Evolutionary conservation across 441 rosid genomes (phyloP).

Genomic region (Viola pubescens): DNA sequence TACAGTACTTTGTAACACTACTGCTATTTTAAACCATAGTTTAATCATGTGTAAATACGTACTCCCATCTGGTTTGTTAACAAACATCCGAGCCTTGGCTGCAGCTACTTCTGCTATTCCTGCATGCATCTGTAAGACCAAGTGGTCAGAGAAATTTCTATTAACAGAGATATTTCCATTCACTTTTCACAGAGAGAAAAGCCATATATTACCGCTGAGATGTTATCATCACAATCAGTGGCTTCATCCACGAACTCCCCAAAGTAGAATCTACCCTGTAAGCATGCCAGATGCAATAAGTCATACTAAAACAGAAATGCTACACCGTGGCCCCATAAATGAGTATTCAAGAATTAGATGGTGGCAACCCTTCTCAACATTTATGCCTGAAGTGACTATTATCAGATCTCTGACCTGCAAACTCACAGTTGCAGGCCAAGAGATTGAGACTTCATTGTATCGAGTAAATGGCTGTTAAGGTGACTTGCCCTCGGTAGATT

Average conservation of each 20-base stretch:
- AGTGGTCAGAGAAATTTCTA: constrained; percentile 16
- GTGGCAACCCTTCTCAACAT: not conserved
- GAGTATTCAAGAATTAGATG: no score
- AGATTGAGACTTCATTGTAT: no score
- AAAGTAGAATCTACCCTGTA: constrained; percentile 93
- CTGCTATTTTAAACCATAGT: constrained; percentile 4
- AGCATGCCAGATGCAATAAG: constrained; percentile 11
- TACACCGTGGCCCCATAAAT: no score
- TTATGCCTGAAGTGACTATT: not conserved
- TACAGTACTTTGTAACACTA: not conserved
- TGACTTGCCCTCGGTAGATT: no score
- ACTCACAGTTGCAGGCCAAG: not conserved
- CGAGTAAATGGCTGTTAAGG: no score
- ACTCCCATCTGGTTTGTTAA: constrained; percentile 94
- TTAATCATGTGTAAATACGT: constrained; percentile 17
- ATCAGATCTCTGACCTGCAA: not conserved
- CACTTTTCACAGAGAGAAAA: constrained; percentile 8
- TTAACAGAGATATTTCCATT: not conserved
- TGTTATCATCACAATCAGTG: constrained; percentile 59
- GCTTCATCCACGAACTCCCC: constrained; percentile 60
- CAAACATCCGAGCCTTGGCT: constrained; percentile 93
- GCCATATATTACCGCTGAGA: constrained; percentile 53
- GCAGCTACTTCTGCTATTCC: constrained; percentile 95
- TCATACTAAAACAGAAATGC: constrained; percentile 11
- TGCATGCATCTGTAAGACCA: constrained; percentile 63